Base-by-base conservation (phyloP, 2,329 filamentous ascomycete genomes). In the Clonostachys sp. region DNA sequence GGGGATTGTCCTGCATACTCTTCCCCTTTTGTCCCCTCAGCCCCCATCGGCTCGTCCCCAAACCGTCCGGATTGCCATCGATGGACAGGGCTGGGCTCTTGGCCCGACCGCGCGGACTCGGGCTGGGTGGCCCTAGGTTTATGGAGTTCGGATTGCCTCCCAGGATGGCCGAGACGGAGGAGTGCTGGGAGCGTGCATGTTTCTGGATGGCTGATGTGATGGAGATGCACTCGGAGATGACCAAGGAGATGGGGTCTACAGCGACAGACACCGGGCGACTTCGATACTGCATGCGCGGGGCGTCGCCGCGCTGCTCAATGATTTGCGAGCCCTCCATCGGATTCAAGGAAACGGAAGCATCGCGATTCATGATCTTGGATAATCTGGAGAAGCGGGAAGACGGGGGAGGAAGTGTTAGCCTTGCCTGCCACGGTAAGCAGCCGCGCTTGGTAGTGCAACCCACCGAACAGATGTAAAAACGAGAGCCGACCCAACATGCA, bases 121-220 rank as follows among this genome's bases (percentile, higher is more conserved):
- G 66, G 45, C 67, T 73, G 5, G 75, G 69, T 12, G 73, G 72
- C 2, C 73, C 75, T 5, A 82, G 68, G 47, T 78, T 75, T 48
- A 81, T 66, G 7, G 78, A 69, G 51, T 80, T 83, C 24, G 80
- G 81, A 52, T 74, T 81, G 54, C 90, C 90, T 45, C 94, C 94
- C 34, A 99, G 77, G 51, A 99, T 99, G 46, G 92, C 92, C 36
- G 94, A 91, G 41, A 99, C 94, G 6, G 91, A 96, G 12, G 91
- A 96, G 65, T 97, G 91, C 43, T 91, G 90, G 77, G 92, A 97
- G 55, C 94, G 87, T 54, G 91, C 88, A 80, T 96, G 87, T 72
- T 99, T 99, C 61, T 95, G 91, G 80, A 99, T 96, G 51, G 91
- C 91, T 52, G 92, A 96, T 13, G 94, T 97, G 71, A 99, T 92